These are phyloP conservation scores for Penstemon barbatus DNA, from an alignment of 257 asterid species.

Conservation along the genomic window DNA sequence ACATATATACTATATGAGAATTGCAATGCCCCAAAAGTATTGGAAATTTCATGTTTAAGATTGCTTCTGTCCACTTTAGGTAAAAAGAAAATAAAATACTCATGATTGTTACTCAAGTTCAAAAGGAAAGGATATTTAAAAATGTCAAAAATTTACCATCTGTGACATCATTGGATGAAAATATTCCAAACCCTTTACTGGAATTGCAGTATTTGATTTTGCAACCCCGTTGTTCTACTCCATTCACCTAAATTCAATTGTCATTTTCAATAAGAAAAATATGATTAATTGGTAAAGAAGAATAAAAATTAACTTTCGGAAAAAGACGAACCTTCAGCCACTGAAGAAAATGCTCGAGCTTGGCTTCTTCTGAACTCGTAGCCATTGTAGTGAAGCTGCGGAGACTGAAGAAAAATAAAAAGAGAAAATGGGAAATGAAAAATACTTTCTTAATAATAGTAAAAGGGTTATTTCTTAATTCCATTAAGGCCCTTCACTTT, in stretches of 20 bases:
- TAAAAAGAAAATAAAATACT: neutral
- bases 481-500: neutral
- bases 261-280: constrained; percentile 1
- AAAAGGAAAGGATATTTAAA: neutral
- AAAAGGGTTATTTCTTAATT: neutral
- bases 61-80: neutral
- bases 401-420: constrained; percentile 11
- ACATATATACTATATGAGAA: neutral
- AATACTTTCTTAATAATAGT: neutral
- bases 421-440: neutral
- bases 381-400: constrained; percentile 49
- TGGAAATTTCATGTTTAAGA: constrained; percentile 5
- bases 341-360: constrained; percentile 69
- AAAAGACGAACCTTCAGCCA: constrained; percentile 64
- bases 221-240: constrained; percentile 72
- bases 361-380: constrained; percentile 54
- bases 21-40: neutral
- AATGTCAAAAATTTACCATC: constrained; percentile 48
- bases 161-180: constrained; percentile 49
- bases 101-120: neutral
- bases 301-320: neutral
- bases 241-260: constrained; percentile 60
- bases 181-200: constrained; percentile 77
- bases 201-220: constrained; percentile 72
- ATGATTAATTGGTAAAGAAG: neutral